Conservation (phyloP, 2,329 filamentous ascomycete genomes). For the Colletotrichum incanum region DNA sequence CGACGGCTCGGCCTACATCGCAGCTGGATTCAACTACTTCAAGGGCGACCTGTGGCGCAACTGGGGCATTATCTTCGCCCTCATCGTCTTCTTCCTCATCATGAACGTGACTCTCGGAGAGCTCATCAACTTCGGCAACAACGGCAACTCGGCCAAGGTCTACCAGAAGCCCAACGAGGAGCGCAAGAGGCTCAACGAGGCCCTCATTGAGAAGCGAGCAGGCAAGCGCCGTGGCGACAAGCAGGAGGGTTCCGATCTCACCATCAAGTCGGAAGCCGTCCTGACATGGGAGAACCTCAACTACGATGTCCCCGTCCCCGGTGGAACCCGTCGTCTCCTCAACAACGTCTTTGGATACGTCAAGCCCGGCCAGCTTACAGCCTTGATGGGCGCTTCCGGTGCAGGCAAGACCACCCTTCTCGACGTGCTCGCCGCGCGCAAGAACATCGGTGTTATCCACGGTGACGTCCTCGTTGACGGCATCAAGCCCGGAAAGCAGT, state of each 20-base stretch:
- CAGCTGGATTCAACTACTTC: slow-evolving; percentile 77
- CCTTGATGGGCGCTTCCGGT: slow-evolving; percentile 87
- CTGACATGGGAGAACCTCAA: slow-evolving; percentile 90
- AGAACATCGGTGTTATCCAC: slow-evolving; percentile 73
- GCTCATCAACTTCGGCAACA: slow-evolving; percentile 82
- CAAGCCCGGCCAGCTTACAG: slow-evolving; percentile 82
- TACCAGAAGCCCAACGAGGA: slow-evolving; percentile 81
- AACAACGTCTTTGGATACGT: slow-evolving; percentile 77
- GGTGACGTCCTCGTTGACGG: slow-evolving; percentile 73
- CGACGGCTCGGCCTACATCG: slow-evolving; percentile 78
- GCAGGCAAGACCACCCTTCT: slow-evolving; percentile 90
- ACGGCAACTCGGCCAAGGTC: slow-evolving; percentile 85
- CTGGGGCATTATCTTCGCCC: slow-evolving; percentile 83
- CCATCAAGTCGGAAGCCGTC: slow-evolving; percentile 74
- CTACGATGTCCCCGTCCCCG: slow-evolving; percentile 78
- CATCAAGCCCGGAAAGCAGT: slow-evolving; percentile 69
- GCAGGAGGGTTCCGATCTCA: slow-evolving; percentile 65
- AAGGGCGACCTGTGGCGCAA: slow-evolving; percentile 84
- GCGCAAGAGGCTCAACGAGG: slow-evolving; percentile 75
- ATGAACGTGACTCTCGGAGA: slow-evolving; percentile 87
- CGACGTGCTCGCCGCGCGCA: slow-evolving; percentile 78
- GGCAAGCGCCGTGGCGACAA: slow-evolving; percentile 66
- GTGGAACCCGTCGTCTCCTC: slow-evolving; percentile 70
- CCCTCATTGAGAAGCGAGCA: slow-evolving; percentile 72
- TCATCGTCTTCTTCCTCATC: slow-evolving; percentile 83